Evolutionary conservation across 1,139 yeast species (phyloP).

Genomic region (Suhomyces bokatorum): DNA sequence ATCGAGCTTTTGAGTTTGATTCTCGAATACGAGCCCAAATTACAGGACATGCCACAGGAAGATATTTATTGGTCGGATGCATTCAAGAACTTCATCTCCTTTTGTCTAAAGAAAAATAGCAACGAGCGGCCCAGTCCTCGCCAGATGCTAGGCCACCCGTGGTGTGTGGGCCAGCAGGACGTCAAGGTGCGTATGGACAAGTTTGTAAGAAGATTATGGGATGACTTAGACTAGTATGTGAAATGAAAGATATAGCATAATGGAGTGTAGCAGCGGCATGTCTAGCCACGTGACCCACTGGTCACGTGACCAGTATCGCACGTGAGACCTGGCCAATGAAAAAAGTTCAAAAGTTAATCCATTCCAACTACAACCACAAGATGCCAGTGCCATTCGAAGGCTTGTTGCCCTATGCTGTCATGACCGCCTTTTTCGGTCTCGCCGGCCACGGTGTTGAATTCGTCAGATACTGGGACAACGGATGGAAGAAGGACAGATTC

Average conservation of each 20-base stretch:
- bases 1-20: constrained; percentile 83
- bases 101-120: constrained; percentile 80
- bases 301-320: not conserved
- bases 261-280: not conserved
- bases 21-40: constrained; percentile 75
- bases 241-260: not conserved
- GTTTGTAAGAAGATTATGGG: constrained; percentile 83
- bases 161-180: constrained; percentile 76
- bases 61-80: constrained; percentile 81
- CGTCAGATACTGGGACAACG: constrained; percentile 51
- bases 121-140: constrained; percentile 85
- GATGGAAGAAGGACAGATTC: constrained; percentile 55
- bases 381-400: constrained; percentile 76
- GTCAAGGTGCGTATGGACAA: constrained; percentile 82
- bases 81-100: constrained; percentile 78
- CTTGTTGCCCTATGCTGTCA: constrained; percentile 63
- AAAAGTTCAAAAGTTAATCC: constrained; percentile 9
- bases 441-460: constrained; percentile 51
- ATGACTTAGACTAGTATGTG: constrained; percentile 16
- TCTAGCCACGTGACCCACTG: not conserved
- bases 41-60: constrained; percentile 73
- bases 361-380: constrained; percentile 8
- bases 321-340: constrained; percentile 17
- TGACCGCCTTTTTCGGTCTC: constrained; percentile 52
- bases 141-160: constrained; percentile 89